Evolutionary conservation across 1,284 basidiomycete genomes (phyloP).

Genomic region (Pascua sp.): DNA sequence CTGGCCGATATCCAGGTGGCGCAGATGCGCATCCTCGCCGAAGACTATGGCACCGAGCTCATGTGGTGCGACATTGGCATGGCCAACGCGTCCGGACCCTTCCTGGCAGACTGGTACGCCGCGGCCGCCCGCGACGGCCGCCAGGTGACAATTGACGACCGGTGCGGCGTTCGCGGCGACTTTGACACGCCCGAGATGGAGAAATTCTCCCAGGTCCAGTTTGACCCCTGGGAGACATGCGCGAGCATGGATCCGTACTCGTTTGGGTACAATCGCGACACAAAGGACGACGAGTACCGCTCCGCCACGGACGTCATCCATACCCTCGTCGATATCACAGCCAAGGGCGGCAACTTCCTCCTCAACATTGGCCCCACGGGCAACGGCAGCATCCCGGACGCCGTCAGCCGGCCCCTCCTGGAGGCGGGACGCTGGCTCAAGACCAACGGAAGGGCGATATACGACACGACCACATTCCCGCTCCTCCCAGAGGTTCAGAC

Average conservation of each 20-base stretch:
- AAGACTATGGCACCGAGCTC: constrained; percentile 58
- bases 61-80: constrained; percentile 61
- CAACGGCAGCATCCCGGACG: constrained; percentile 55
- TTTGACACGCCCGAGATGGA: constrained; percentile 62
- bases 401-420: constrained; percentile 54
- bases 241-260: constrained; percentile 21
- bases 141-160: constrained; percentile 60
- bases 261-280: constrained; percentile 48
- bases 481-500: constrained; percentile 33
- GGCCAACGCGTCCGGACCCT: constrained; percentile 54
- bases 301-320: constrained; percentile 55
- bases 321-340: constrained; percentile 56
- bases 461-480: constrained; percentile 47
- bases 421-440: constrained; percentile 57
- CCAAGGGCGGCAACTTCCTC: constrained; percentile 48
- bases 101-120: constrained; percentile 58
- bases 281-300: constrained; percentile 55
- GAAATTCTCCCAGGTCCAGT: constrained; percentile 55
- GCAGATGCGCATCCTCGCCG: constrained; percentile 58
- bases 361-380: constrained; percentile 58
- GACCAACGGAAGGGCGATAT: constrained; percentile 56
- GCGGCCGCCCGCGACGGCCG: constrained; percentile 53
- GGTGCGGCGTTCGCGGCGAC: constrained; percentile 50
- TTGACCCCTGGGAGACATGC: constrained; percentile 58
- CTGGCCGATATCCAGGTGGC: constrained; percentile 57